These are phyloP conservation scores for Camptophora hylomeconis DNA, from an alignment of 2,329 filamentous ascomycete species.

Conservation along the genomic window DNA sequence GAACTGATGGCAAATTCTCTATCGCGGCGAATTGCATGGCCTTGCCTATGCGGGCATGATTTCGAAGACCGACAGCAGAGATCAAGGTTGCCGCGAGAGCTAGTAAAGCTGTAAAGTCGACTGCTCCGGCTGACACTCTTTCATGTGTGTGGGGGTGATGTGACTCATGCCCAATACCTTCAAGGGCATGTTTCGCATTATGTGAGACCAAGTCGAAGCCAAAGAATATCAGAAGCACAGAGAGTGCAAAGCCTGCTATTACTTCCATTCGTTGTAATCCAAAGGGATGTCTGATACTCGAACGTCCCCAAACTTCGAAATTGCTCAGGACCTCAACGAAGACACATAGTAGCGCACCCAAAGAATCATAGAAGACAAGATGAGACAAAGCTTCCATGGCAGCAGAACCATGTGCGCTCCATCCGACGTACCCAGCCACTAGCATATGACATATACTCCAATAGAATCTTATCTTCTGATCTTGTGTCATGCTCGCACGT, in stretches of 20 bases:
- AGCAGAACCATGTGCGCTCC: slow-evolving; percentile 71
- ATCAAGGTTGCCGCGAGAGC: slow-evolving; percentile 73
- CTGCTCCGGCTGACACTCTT: slow-evolving; percentile 56
- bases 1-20: slow-evolving; percentile 50
- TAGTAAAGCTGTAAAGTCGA: slow-evolving; percentile 69
- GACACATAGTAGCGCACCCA: slow-evolving; percentile 82
- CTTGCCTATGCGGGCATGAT: slow-evolving; percentile 83
- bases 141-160: slow-evolving; percentile 59
- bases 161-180: slow-evolving; percentile 55
- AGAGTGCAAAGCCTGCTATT: slow-evolving; percentile 89
- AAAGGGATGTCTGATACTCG: slow-evolving; percentile 86
- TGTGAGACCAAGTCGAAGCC: slow-evolving; percentile 91
- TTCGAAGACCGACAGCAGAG: slow-evolving; percentile 75
- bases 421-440: slow-evolving; percentile 73
- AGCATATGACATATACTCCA: slow-evolving; percentile 86
- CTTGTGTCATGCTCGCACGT: slow-evolving; percentile 74
- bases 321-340: slow-evolving; percentile 87
- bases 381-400: slow-evolving; percentile 88
- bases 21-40: slow-evolving; percentile 80
- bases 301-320: slow-evolving; percentile 94
- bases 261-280: slow-evolving; percentile 85
- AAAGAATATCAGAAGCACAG: slow-evolving; percentile 92
- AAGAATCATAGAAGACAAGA: slow-evolving; percentile 86
- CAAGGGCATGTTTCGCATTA: slow-evolving; percentile 83
- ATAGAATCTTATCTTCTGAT: slow-evolving; percentile 68